Evolutionary conservation across 805 yeast species (phyloP).

Genomic region (Millerozyma acaciae): DNA sequence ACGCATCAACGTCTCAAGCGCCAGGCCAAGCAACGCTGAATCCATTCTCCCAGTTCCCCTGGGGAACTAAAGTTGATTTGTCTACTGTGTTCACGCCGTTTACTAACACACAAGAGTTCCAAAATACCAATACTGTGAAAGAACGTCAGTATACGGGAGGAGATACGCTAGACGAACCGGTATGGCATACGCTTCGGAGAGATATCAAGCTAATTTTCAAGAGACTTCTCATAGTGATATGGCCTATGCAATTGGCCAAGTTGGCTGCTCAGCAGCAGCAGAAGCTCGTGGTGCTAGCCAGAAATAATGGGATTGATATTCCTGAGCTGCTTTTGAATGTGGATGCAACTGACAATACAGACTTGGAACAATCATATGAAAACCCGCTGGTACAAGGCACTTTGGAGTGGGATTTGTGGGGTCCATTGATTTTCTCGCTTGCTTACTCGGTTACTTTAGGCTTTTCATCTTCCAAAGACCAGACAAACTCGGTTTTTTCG

Average conservation of each 20-base stretch:
- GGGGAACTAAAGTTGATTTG: conserved; percentile 29
- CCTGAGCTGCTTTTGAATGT: conserved; percentile 30
- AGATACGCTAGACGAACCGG: conserved; percentile 71
- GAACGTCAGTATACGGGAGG: conserved; percentile 63
- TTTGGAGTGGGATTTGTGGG: conserved; percentile 67
- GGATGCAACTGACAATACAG: conserved; percentile 6
- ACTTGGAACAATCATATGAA: conserved; percentile 7
- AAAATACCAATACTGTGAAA: conserved; percentile 22
- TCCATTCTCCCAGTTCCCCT: conserved; percentile 12
- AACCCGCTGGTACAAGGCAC: conserved; percentile 8
- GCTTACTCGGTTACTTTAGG: conserved; percentile 52
- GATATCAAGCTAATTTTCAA: conserved; percentile 35
- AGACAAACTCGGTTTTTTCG: conserved; percentile 54
- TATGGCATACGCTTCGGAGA: conserved; percentile 47
- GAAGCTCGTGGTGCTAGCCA: conserved; percentile 31
- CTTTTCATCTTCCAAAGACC: conserved; percentile 39
- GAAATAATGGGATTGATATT: conserved; percentile 30
- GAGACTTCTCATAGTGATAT: conserved; percentile 36
- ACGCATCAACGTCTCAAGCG: too few relatives aligned
- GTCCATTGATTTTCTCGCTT: conserved; percentile 63
- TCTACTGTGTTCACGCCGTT: conserved; percentile 35
- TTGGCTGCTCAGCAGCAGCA: conserved; percentile 34
- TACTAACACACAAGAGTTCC: conserved; percentile 13
- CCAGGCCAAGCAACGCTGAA: too few relatives aligned
- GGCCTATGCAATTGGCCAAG: conserved; percentile 40